Evolutionary conservation across 2,329 filamentous ascomycete species (phyloP).

Genomic region (Pyrenophora graminea): DNA sequence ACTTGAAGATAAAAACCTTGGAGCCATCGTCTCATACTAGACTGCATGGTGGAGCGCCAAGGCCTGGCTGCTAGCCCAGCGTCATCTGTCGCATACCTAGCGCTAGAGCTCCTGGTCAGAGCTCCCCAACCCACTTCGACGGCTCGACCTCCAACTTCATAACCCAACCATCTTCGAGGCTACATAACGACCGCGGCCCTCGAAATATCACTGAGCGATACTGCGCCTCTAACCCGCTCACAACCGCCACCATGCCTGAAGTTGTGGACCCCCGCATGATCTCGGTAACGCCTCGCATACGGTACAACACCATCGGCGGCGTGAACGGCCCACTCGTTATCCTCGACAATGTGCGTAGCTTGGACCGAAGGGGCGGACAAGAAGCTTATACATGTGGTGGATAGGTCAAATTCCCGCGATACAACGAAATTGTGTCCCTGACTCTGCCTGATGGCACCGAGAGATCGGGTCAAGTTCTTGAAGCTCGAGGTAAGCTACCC

Average conservation of each 20-base stretch:
- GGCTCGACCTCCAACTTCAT: conserved; percentile 30
- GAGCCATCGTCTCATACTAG: not conserved
- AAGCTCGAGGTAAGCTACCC: conserved; percentile 79
- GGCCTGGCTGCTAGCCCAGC: conserved; percentile 7
- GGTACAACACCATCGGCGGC: conserved; percentile 98
- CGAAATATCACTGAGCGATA: conserved; percentile 25
- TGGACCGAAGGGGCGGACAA: not conserved
- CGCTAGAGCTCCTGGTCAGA: conserved; percentile 27
- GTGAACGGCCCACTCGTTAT: conserved; percentile 98
- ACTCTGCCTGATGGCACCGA: conserved; percentile 94
- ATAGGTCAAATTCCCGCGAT: conserved; percentile 95
- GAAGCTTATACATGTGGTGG: conserved; percentile 28
- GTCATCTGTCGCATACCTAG: conserved; percentile 17
- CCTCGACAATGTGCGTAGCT: conserved; percentile 80
- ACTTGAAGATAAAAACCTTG: not conserved
- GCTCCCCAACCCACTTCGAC: conserved; percentile 34
- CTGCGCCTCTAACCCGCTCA: conserved; percentile 21
- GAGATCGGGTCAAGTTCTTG: conserved; percentile 92
- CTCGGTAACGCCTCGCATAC: conserved; percentile 71
- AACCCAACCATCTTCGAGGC: conserved; percentile 23
- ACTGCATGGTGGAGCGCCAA: conserved; percentile 6
- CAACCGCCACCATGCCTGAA: conserved; percentile 43
- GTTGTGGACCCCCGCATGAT: conserved; percentile 56
- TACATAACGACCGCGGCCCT: conserved; percentile 26
- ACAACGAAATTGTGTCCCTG: conserved; percentile 96